phyloP scores from a whole-genome alignment of 208 protist species.

The Crithidia bombi region DNA sequence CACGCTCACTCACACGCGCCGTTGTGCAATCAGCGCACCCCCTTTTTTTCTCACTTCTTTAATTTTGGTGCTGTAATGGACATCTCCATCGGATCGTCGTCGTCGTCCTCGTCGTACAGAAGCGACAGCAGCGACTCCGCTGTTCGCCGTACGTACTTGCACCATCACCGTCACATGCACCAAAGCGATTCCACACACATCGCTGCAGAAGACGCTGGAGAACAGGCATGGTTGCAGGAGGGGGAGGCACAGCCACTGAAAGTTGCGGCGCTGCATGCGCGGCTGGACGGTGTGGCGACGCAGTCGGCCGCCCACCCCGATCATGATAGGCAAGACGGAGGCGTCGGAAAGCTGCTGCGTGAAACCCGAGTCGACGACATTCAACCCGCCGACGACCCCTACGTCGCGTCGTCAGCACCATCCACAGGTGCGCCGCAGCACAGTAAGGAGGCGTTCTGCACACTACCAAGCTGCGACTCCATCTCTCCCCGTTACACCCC shows the following conservation, averaged over 20 bases:
- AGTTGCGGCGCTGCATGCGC: too few species aligned
- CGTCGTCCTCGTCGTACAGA: slow-evolving; percentile 23
- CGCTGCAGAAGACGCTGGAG: too few species aligned
- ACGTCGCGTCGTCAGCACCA: not conserved
- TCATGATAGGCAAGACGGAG: too few species aligned
- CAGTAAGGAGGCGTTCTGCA: not conserved
- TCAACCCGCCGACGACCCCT: not conserved
- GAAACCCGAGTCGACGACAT: not conserved
- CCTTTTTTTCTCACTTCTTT: too few species aligned
- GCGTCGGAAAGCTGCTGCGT: too few species aligned
- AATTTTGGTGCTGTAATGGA: slow-evolving; percentile 19
- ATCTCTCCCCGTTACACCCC: slow-evolving; percentile 11
- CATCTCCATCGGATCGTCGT: slow-evolving; percentile 30
- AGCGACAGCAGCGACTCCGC: slow-evolving; percentile 15
- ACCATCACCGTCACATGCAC: slow-evolving; percentile 4
- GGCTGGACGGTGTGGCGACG: too few species aligned
- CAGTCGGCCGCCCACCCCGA: too few species aligned
- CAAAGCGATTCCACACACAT: too few species aligned
- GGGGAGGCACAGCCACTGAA: too few species aligned
- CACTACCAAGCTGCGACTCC: slow-evolving; percentile 7
- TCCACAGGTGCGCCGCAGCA: not conserved
- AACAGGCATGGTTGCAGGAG: too few species aligned
- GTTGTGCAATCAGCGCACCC: too few species aligned
- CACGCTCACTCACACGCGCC: too few species aligned
- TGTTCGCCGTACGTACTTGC: not conserved